A percentile compares a stretch with the other conserved stretches of the same genome.
These are phyloP conservation scores for Adansonia digitata DNA, from an alignment of 345 rosid species.

Conservation along the genomic window DNA sequence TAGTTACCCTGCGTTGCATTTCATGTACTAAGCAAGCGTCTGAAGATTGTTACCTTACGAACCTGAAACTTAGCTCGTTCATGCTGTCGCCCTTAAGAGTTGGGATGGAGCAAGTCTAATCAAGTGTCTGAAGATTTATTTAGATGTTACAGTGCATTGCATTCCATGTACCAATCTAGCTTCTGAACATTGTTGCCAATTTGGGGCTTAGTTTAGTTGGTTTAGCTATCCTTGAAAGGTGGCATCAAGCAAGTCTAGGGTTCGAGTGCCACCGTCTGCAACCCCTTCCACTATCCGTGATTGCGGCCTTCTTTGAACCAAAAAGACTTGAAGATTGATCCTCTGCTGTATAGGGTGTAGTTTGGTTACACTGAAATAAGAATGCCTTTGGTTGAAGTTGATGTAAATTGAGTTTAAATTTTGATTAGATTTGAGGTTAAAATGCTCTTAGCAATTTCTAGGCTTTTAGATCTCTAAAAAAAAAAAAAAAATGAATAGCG, in stretches of 20 bases:
- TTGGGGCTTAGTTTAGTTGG: background rate
- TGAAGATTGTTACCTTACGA: background rate
- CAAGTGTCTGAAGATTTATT: background rate
- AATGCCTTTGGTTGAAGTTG: background rate
- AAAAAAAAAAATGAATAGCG: background rate
- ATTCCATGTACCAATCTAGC: background rate
- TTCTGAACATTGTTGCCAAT: background rate
- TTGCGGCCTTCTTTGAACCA: background rate
- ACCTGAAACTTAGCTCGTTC: background rate
- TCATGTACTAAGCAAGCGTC: background rate
- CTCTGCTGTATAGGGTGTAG: background rate
- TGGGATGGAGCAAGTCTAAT: too few species aligned
- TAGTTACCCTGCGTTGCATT: background rate
- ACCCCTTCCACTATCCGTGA: background rate
- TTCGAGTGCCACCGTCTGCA: background rate
- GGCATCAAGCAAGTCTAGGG: background rate
- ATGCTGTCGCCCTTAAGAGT: too few species aligned
- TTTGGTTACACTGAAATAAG: background rate
- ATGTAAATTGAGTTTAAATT: background rate
- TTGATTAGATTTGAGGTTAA: background rate
- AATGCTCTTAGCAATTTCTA: background rate
- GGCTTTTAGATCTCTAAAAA: background rate
- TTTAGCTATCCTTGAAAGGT: background rate
- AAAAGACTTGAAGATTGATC: too few species aligned
- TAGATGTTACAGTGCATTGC: background rate